A percentile compares a stretch with the other conserved stretches of the same genome.
These are phyloP conservation scores for Paragyromitra xinjiangensis DNA, from an alignment of 495 filamentous ascomycete genomes.

Conservation along the genomic window DNA sequence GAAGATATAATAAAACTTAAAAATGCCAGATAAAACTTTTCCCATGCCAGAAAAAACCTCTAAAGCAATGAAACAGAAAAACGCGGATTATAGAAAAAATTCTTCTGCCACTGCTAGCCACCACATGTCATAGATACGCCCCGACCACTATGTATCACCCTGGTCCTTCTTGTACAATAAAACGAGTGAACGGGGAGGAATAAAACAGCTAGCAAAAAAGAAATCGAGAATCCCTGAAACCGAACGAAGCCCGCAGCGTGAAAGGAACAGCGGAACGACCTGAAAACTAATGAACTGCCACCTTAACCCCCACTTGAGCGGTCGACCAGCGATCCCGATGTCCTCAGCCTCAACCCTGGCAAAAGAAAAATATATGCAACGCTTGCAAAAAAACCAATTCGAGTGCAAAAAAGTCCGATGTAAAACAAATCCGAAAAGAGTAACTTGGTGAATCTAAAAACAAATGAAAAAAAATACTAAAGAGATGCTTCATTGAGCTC, in stretches of 20 bases:
- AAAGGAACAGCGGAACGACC: slow-evolving; percentile 6
- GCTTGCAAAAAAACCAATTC: slow-evolving; percentile 29
- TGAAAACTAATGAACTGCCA: not conserved
- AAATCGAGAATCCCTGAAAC: not conserved
- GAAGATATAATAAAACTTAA: slow-evolving; percentile 1
- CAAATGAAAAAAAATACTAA: not conserved
- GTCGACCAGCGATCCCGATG: slow-evolving; percentile 4
- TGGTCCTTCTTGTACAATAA: slow-evolving; percentile 12
- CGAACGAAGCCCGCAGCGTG: slow-evolving; percentile 2
- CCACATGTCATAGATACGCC: slow-evolving; percentile 22
- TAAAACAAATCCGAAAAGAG: not conserved
- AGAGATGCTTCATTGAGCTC: slow-evolving; percentile 57
- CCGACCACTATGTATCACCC: not conserved
- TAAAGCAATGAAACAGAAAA: slow-evolving; percentile 26
- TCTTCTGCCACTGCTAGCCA: not conserved
- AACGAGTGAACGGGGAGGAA: slow-evolving; percentile 12
- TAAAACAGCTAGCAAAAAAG: slow-evolving; percentile 13
- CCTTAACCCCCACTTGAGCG: not conserved
- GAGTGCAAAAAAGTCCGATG: not conserved
- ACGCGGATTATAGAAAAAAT: slow-evolving; percentile 8
- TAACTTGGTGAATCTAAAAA: slow-evolving; percentile 1
- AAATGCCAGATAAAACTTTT: slow-evolving; percentile 42
- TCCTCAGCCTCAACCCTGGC: not conserved
- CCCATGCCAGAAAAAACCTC: slow-evolving; percentile 32
- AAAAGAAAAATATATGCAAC: slow-evolving; percentile 31